A percentile compares a stretch with the other conserved stretches of the same genome.
These are phyloP conservation scores for Aspergillus coremiiformis DNA, from an alignment of 495 filamentous ascomycete species.

Conservation along the genomic window DNA sequence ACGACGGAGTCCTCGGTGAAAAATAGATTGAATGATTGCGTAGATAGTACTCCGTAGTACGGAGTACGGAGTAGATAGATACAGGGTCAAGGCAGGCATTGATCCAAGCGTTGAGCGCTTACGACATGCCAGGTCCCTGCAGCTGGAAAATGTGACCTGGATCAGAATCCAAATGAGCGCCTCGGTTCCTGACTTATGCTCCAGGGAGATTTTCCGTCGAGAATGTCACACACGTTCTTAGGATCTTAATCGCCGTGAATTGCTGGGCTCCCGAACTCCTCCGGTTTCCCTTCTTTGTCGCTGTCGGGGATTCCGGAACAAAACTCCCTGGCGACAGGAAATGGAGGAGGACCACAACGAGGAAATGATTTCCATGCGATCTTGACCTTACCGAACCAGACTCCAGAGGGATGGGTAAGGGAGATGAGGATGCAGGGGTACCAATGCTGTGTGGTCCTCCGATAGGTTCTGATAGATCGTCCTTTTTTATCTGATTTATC, in stretches of 20 bases:
- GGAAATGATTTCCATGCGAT: not conserved
- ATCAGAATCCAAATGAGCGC: not conserved
- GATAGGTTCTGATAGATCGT: not conserved
- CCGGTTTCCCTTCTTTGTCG: too few species aligned
- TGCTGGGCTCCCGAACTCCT: not conserved
- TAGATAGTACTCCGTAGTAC: not conserved
- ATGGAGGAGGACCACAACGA: not conserved
- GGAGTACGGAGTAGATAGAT: too few species aligned
- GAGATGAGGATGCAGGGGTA: not conserved
- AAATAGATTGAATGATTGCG: not conserved
- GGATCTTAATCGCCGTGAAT: not conserved
- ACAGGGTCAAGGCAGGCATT: not conserved
- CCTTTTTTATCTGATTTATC: not conserved
- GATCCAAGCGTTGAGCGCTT: not conserved
- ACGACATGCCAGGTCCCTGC: slow-evolving; percentile 3
- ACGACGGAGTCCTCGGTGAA: not conserved
- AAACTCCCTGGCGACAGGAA: too few species aligned
- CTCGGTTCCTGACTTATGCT: not conserved
- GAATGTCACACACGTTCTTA: too few species aligned
- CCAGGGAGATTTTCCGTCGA: not conserved
- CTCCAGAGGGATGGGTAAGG: not conserved
- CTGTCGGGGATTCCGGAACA: too few species aligned
- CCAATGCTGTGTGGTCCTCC: too few species aligned
- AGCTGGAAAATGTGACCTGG: not conserved
- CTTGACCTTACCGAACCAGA: not conserved